Percentiles rank a stretch among this genome's conserved stretches.
These are phyloP conservation scores for Cytospora piceicola DNA, from an alignment of 2,329 filamentous ascomycete species.

Conservation along the genomic window DNA sequence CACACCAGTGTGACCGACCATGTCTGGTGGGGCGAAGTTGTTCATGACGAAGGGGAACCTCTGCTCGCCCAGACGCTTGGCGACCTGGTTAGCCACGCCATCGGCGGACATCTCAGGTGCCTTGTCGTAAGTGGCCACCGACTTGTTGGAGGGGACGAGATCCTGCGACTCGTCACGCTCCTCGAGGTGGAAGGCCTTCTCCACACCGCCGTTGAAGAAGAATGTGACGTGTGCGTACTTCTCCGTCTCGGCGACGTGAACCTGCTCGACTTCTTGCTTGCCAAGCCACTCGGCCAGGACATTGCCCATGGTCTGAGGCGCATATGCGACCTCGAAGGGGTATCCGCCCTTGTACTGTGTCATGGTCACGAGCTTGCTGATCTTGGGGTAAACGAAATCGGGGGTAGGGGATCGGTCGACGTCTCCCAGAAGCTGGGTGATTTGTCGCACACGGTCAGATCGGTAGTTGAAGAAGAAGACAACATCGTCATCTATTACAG, in stretches of 20 bases:
- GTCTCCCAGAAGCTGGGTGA: constrained; percentile 90
- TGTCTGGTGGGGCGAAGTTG: constrained; percentile 99
- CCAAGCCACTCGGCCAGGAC: constrained; percentile 97
- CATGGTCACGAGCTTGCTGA: constrained; percentile 87
- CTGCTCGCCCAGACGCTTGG: constrained; percentile 81
- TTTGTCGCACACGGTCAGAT: constrained; percentile 94
- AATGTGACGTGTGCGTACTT: constrained; percentile 99
- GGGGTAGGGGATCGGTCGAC: constrained; percentile 88
- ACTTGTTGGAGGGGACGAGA: constrained; percentile 84
- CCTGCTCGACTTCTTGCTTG: constrained; percentile 88
- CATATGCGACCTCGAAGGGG: constrained; percentile 88
- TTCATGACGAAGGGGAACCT: constrained; percentile 99
- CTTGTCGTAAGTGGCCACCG: constrained; percentile 90
- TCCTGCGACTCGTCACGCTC: constrained; percentile 80
- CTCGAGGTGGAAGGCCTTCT: constrained; percentile 93
- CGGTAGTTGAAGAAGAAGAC: constrained; percentile 99
- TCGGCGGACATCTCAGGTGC: constrained; percentile 96
- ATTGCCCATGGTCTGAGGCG: constrained; percentile 94
- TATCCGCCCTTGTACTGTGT: constrained; percentile 97
- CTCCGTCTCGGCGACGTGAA: constrained; percentile 96
- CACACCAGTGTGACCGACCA: constrained; percentile 98
- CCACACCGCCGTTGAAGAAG: constrained; percentile 99
- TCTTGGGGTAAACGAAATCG: constrained; percentile 92
- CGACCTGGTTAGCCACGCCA: constrained; percentile 85
- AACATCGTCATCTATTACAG: constrained; percentile 75